A percentile compares a stretch with the other conserved stretches of the same genome.
Conservation (phyloP, 306 rosid genomes). For the Rubus idaeus region DNA sequence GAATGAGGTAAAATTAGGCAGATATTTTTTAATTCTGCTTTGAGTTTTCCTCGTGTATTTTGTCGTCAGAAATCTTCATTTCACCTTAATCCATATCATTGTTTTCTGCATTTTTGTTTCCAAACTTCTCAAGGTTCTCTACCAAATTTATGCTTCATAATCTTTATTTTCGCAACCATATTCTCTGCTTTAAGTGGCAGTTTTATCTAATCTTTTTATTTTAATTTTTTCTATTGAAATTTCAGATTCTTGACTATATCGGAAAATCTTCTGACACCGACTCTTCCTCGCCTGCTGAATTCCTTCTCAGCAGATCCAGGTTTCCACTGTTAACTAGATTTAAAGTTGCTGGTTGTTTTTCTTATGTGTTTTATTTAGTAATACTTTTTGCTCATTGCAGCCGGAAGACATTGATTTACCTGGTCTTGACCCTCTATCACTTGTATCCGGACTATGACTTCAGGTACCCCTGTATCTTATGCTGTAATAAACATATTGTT, state of each 20-base stretch:
- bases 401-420: constrained; percentile 92
- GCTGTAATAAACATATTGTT: constrained; percentile 20
- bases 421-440: constrained; percentile 87
- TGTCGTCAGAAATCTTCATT: neutral
- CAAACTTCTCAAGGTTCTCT: neutral
- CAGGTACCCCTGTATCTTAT: constrained; percentile 74
- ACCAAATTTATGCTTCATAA: neutral
- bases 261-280: constrained; percentile 80
- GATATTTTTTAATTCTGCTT: neutral
- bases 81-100: neutral
- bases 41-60: neutral
- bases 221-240: constrained; percentile 14
- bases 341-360: constrained; percentile 26
- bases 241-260: constrained; percentile 79
- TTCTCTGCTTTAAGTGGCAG: neutral
- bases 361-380: constrained; percentile 32
- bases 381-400: constrained; percentile 51
- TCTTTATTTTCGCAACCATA: neutral
- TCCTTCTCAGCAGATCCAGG: constrained; percentile 72
- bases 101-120: neutral
- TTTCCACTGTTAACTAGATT: constrained; percentile 35
- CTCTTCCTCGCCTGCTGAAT: constrained; percentile 67
- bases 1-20: constrained; percentile 59
- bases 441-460: constrained; percentile 94
- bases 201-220: neutral